Evolutionary conservation across 78 protist genomes (phyloP), one percentile per base, ranked within the genome.

Genomic region (Dictyostelium citrinum): DNA sequence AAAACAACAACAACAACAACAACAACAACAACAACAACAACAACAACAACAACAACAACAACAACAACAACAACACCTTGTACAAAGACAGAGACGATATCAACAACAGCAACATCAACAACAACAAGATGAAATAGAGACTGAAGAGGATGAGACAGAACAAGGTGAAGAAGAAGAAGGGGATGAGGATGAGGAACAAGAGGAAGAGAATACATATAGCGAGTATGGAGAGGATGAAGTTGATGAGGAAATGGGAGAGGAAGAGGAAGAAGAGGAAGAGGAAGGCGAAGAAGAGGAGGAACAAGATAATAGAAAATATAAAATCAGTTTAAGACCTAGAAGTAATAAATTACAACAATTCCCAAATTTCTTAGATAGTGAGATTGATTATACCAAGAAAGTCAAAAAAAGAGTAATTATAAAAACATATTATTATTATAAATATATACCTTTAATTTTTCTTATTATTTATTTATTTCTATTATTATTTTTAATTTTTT

Each of bases 81-180:
- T n/a, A 16, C 27, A 58, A 10, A 55, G 43, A 58, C 33, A 64
- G 27, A 31, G 11, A 1, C 49, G 5, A 39, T 39, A 39, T 39
- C 43, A 39, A 39, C 11, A 33, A 24, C 61, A 45, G 46, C 51
- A 55, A 75, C 31, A 51, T 12, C 31, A n/a, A n/a, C n/a, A n/a
- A n/a, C n/a, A n/a, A n/a, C n/a, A 83, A 83, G 55, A 71, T 31
- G 70, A 83, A 27, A 68, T 49, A 33, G 67, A 70, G 20, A n/a
- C n/a, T n/a, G 70, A 72, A 24, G 76, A 58, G 93, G 88, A 31
- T 68, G 96, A 64, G 92, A 84, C 29, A 27, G 95, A 49, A 82
- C 83, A 46, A 68, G 84, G 11, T 37, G 20, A 55, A 5, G 45
- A 61, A 60, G 27, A 31, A 49, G 75, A n/a, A 51, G n/a, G n/a